Evolutionary conservation across 805 yeast genomes (phyloP).

Genomic region (Zygosaccharomyces pseudorouxii): DNA sequence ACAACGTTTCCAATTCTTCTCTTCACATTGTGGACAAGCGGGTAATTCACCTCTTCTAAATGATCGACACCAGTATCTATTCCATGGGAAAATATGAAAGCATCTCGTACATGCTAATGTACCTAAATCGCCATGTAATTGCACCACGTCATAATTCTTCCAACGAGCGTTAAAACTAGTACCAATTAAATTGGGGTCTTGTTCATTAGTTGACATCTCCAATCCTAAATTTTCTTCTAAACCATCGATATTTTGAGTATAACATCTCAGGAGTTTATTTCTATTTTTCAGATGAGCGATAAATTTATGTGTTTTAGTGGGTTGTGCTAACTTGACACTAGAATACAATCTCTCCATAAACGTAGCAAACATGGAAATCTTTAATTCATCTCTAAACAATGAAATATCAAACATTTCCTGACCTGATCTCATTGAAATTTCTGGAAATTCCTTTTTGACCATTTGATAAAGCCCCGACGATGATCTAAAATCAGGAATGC

Average conservation of each 20-base stretch:
- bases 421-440: slow-evolving; percentile 60
- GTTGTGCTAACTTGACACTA: slow-evolving; percentile 59
- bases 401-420: slow-evolving; percentile 89
- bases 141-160: slow-evolving; percentile 73
- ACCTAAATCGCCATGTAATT: slow-evolving; percentile 85
- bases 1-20: slow-evolving; percentile 50
- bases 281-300: slow-evolving; percentile 54
- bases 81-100: slow-evolving; percentile 57
- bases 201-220: slow-evolving; percentile 47
- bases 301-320: slow-evolving; percentile 82
- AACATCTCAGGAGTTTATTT: slow-evolving; percentile 72
- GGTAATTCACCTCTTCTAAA: slow-evolving; percentile 66
- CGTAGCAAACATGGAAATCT: slow-evolving; percentile 71
- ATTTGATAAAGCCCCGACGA: slow-evolving; percentile 74
- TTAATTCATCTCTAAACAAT: slow-evolving; percentile 61
- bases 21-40: slow-evolving; percentile 66
- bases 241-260: slow-evolving; percentile 94
- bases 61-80: slow-evolving; percentile 41
- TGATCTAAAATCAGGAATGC: slow-evolving; percentile 93
- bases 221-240: slow-evolving; percentile 66
- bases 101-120: slow-evolving; percentile 74
- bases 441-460: slow-evolving; percentile 60
- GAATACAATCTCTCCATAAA: slow-evolving; percentile 80
- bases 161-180: slow-evolving; percentile 42
- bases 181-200: slow-evolving; percentile 18